Evolutionary conservation across 2,329 filamentous ascomycete genomes (phyloP), one percentile per base, ranked within the genome.

Genomic region (Zopfia rhizophila): DNA sequence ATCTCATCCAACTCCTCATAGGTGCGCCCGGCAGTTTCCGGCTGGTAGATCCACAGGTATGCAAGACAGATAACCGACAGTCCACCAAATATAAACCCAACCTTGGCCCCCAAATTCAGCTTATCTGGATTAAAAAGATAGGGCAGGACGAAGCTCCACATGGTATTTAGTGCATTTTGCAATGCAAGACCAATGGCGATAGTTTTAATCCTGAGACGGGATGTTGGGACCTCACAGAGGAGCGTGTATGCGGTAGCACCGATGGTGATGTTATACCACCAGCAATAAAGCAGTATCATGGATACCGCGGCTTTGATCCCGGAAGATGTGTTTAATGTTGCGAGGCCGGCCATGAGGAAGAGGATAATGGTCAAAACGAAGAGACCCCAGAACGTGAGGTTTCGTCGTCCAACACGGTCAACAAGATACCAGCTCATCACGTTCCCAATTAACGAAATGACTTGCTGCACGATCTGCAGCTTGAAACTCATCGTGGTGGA

Each of bases 191-290:
- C 72, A 32, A 74, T 70, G 4, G 70, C 67, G 19, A 74, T 64
- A 12, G 75, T 77, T 78, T 95, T 95, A 74, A 92, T 90, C 65
- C 91, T 88, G 21, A 96, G 79, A 3, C 91, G 82, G 11, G 89
- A 84, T 1, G 90, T 90, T 0, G 89, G 90, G 22, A 95, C 72
- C 69, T 96, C 91, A 3, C 88, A 83, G 3, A 95, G 89, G 7
- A 96, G 82, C 0, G 90, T 92, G 74, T 93, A 96, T 68, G 88
- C 90, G 4, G 95, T 89, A 0, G 91, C 92, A 21, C 91, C 91
- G 31, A 96, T 90, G 0, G 89, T 88, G 28, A 91, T 78, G 66
- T 96, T 89, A 72, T 95, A 96, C 66, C 86, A 84, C 35, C 92
- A 75, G 0, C 90, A 56, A 21, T 54, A 62, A 8, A 62, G 8